Percentiles rank a stretch among this genome's conserved stretches.
Evolutionary conservation across 768 basidiomycete genomes (phyloP).

Genomic region (Megacollybia marginata): DNA sequence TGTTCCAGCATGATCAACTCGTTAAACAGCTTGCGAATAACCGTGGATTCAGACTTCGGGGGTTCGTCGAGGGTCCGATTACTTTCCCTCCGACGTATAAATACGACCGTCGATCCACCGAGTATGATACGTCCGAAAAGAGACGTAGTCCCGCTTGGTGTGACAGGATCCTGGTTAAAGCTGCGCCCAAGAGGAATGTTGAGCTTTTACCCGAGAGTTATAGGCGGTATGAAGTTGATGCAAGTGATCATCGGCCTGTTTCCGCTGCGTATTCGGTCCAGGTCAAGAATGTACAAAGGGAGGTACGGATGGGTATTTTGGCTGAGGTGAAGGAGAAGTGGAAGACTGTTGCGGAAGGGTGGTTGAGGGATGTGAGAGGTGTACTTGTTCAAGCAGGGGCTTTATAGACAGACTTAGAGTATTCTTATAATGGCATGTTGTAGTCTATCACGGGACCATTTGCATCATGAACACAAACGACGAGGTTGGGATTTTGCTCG

Average conservation of each 20-base stretch:
- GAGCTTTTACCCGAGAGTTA: slow-evolving; percentile 52
- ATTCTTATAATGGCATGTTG: too few species aligned
- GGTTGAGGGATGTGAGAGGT: slow-evolving; percentile 22
- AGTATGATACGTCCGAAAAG: slow-evolving; percentile 89
- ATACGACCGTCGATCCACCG: slow-evolving; percentile 72
- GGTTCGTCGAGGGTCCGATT: slow-evolving; percentile 77
- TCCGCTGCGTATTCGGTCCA: slow-evolving; percentile 70
- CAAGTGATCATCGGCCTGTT: slow-evolving; percentile 88
- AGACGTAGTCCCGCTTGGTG: slow-evolving; percentile 92
- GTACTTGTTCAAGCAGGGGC: too few species aligned
- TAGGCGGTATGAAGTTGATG: slow-evolving; percentile 74
- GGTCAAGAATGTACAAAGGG: slow-evolving; percentile 63
- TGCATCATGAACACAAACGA: too few species aligned
- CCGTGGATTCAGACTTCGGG: slow-evolving; percentile 78
- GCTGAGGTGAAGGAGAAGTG: slow-evolving; percentile 49
- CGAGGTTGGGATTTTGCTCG: slow-evolving; percentile 4
- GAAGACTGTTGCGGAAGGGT: slow-evolving; percentile 35
- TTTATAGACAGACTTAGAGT: too few species aligned
- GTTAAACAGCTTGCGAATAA: slow-evolving; percentile 84
- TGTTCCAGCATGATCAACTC: slow-evolving; percentile 81
- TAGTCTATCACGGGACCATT: too few species aligned
- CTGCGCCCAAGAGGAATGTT: slow-evolving; percentile 49
- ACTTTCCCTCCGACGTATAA: slow-evolving; percentile 91
- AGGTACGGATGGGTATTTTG: slow-evolving; percentile 50
- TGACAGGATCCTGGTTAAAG: slow-evolving; percentile 83